These are phyloP conservation scores for Triglochin maritima DNA, from an alignment of 106 monocot genomes.

Conservation along the genomic window DNA sequence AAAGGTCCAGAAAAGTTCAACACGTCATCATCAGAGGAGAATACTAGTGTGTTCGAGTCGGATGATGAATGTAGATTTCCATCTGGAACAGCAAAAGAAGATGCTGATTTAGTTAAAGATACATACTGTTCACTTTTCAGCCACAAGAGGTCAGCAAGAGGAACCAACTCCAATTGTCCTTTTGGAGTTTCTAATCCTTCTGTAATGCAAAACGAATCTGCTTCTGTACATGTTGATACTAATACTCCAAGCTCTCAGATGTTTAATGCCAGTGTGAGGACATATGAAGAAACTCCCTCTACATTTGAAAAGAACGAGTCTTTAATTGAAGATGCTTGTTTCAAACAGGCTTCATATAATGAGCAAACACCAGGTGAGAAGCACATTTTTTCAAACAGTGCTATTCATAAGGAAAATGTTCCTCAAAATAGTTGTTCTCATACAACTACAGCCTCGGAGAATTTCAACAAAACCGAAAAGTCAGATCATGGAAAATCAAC, in stretches of 20 bases:
- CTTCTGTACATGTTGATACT: neutral
- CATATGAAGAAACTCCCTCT: neutral
- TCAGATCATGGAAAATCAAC: no score
- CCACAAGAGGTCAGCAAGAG: neutral
- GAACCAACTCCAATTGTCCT: neutral
- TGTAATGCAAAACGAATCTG: neutral
- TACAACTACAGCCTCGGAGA: no score
- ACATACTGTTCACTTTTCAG: conserved; percentile 4
- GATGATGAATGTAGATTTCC: conserved; percentile 16
- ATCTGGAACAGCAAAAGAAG: conserved; percentile 7
- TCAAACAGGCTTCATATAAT: neutral
- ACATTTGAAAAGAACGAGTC: neutral
- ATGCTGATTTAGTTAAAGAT: conserved; percentile 1
- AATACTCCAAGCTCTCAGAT: neutral
- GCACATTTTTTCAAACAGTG: no score
- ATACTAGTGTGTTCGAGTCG: conserved; percentile 20
- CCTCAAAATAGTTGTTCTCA: no score
- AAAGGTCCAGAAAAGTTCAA: neutral
- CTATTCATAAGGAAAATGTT: no score
- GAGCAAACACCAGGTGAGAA: neutral
- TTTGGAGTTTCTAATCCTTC: neutral
- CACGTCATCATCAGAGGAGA: conserved; percentile 5
- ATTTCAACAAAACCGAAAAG: no score
- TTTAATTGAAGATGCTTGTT: neutral
- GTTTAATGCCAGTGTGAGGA: neutral